Evolutionary conservation across 1,139 yeast genomes (phyloP).

Genomic region (Scheffersomyces insectosa): DNA sequence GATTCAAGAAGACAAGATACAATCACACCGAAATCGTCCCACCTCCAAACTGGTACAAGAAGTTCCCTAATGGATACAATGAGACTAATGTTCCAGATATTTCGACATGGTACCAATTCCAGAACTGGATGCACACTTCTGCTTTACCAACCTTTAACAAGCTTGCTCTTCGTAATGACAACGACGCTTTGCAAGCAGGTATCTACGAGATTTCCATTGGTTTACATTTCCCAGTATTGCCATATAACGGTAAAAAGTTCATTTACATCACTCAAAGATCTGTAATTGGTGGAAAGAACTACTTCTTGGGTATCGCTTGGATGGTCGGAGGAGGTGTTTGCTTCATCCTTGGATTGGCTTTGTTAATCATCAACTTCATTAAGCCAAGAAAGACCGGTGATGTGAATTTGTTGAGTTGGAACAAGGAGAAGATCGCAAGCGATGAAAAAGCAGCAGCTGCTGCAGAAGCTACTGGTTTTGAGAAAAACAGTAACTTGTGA

Average conservation of each 20-base stretch:
- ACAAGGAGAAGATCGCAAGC: conserved; percentile 37
- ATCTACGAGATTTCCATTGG: conserved; percentile 73
- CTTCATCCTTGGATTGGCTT: conserved; percentile 56
- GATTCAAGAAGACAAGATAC: conserved; percentile 81
- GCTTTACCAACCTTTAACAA: conserved; percentile 86
- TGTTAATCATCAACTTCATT: conserved; percentile 60
- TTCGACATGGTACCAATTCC: conserved; percentile 76
- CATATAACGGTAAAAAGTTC: conserved; percentile 80
- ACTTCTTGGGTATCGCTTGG: conserved; percentile 86
- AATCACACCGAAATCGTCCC: conserved; percentile 75
- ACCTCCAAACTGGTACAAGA: conserved; percentile 91
- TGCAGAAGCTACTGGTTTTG: conserved; percentile 4
- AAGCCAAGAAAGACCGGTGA: conserved; percentile 79
- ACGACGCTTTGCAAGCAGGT: conserved; percentile 61
- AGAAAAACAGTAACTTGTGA: not conserved
- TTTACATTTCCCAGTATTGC: conserved; percentile 83
- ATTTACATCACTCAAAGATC: conserved; percentile 81
- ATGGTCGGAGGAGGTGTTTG: conserved; percentile 93
- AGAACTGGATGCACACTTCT: conserved; percentile 97
- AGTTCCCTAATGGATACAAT: conserved; percentile 88
- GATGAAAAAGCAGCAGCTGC: conserved; percentile 16
- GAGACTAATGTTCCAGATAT: conserved; percentile 82
- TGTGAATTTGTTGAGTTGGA: conserved; percentile 72
- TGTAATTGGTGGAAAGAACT: conserved; percentile 87
- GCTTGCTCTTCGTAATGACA: conserved; percentile 77